Percentiles rank a stretch among this genome's conserved stretches.
Conservation (phyloP, 306 rosid genomes). For the Sicyos baderoa region DNA sequence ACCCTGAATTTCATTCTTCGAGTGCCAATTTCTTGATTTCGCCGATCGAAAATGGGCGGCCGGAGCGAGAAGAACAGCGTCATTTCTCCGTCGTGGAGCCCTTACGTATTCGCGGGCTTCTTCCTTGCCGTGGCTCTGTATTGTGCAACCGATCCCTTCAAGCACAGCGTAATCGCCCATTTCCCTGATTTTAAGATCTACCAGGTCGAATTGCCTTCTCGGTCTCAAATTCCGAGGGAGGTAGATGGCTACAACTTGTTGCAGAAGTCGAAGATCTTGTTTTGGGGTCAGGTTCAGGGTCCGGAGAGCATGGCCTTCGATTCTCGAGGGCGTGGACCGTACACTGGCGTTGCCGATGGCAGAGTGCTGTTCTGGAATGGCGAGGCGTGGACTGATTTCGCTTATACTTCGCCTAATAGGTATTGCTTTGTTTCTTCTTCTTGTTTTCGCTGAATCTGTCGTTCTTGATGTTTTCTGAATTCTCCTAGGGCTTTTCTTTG, state of each 20-base stretch:
- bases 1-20: not conserved
- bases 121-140: conserved; percentile 51
- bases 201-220: conserved; percentile 39
- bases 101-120: conserved; percentile 26
- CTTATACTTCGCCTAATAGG: conserved; percentile 76
- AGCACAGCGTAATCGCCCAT: conserved; percentile 48
- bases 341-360: conserved; percentile 90
- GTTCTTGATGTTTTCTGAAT: not conserved
- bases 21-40: not conserved
- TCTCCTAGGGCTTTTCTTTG: not conserved
- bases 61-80: not conserved
- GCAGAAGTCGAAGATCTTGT: conserved; percentile 70
- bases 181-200: conserved; percentile 51
- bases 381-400: conserved; percentile 62
- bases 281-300: conserved; percentile 63
- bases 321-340: conserved; percentile 84
- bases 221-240: conserved; percentile 51
- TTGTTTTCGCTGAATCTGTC: not conserved
- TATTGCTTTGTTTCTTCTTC: conserved; percentile 6
- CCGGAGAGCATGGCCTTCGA: conserved; percentile 88
- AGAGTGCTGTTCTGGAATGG: conserved; percentile 66
- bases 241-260: conserved; percentile 51
- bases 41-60: not conserved
- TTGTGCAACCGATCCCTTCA: conserved; percentile 69
- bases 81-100: conserved; percentile 22